Evolutionary conservation across 345 rosid species (phyloP).

Genomic region (Acer negundo): DNA sequence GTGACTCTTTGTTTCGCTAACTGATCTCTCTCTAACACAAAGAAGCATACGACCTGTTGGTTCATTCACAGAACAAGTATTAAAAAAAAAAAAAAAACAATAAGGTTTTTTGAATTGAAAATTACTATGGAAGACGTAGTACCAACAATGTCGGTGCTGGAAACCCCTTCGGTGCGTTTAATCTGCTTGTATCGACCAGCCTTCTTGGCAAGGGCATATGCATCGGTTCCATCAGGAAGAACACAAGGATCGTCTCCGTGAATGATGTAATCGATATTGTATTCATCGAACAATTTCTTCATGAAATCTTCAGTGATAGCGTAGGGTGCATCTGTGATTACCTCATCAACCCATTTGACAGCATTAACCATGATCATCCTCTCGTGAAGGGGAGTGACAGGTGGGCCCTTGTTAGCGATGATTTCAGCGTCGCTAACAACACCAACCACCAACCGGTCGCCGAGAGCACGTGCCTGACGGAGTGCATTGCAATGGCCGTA

Average conservation of each 20-base stretch:
- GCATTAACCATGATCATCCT: slow-evolving; percentile 71
- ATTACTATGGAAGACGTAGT: not conserved
- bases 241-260: slow-evolving; percentile 86
- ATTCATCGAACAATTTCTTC: slow-evolving; percentile 67
- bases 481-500: slow-evolving; percentile 87
- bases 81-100: not conserved
- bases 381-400: slow-evolving; percentile 70
- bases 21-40: slow-evolving; percentile 70
- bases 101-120: not conserved
- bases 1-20: slow-evolving; percentile 50
- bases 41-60: slow-evolving; percentile 75
- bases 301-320: slow-evolving; percentile 74
- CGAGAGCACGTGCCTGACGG: slow-evolving; percentile 71
- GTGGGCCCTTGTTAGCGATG: slow-evolving; percentile 73
- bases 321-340: slow-evolving; percentile 71
- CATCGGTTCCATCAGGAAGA: slow-evolving; percentile 80
- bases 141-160: slow-evolving; percentile 82
- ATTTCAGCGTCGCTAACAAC: slow-evolving; percentile 77
- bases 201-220: slow-evolving; percentile 73
- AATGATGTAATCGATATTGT: slow-evolving; percentile 66
- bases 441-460: slow-evolving; percentile 73
- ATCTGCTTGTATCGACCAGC: slow-evolving; percentile 82
- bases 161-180: slow-evolving; percentile 83
- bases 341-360: slow-evolving; percentile 83
- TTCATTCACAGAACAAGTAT: not conserved